A percentile compares a stretch with the other conserved stretches of the same genome.
Conservation (phyloP, 129 eudicot species). For the Glebionis coronaria region DNA sequence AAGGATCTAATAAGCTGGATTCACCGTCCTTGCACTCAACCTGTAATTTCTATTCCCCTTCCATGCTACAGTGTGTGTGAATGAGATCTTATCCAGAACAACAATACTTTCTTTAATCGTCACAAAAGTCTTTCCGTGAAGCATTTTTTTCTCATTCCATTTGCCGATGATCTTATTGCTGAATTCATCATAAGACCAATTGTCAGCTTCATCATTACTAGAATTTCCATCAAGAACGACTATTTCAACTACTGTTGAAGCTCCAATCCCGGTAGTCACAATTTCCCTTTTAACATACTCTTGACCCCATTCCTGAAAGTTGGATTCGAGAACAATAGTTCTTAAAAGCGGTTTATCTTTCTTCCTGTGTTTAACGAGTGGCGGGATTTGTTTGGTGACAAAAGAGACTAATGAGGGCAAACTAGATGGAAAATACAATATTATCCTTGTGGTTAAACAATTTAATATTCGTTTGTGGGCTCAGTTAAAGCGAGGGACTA, state of each 20-base stretch:
- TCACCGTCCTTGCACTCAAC: conserved; percentile 42
- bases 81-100: conserved; percentile 31
- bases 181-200: conserved; percentile 38
- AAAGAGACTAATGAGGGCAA: no score
- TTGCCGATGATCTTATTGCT: conserved; percentile 34
- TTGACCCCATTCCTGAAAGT: no score
- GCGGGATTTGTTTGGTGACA: no score
- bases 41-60: conserved; percentile 34
- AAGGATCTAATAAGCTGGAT: conserved; percentile 19
- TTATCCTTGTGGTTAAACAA: no score
- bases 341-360: no score
- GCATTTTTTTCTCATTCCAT: conserved; percentile 44
- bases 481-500: no score
- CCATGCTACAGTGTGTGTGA: conserved; percentile 48
- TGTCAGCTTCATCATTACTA: conserved; percentile 30
- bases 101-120: conserved; percentile 47
- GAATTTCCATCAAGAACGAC: conserved; percentile 46
- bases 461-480: no score
- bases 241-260: conserved; percentile 52
- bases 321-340: no score
- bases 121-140: conserved; percentile 34
- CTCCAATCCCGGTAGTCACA: conserved; percentile 40
- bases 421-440: no score
- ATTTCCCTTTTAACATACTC: no score
- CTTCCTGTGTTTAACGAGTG: no score